These are phyloP conservation scores for Colletotrichum siamense DNA, from an alignment of 2,329 filamentous ascomycete genomes.

Conservation along the genomic window DNA sequence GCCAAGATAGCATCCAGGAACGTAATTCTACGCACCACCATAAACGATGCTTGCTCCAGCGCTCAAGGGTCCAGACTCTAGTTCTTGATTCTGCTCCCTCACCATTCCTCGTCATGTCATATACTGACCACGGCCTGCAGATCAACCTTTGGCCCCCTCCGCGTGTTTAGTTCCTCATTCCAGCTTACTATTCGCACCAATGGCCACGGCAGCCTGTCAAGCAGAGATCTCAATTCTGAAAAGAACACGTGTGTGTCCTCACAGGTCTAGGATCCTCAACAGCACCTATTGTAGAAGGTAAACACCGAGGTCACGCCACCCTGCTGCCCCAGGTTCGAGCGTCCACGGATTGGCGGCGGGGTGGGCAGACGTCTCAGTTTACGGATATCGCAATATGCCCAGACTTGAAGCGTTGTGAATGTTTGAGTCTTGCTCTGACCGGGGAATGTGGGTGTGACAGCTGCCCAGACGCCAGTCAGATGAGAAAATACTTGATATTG, in stretches of 20 bases:
- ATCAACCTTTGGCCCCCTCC: too few relatives aligned
- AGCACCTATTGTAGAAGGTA: rapidly evolving
- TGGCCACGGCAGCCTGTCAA: rapidly evolving
- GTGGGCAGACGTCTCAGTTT: neutral
- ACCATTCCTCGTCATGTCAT: neutral
- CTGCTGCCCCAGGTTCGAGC: neutral
- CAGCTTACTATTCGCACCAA: too few relatives aligned
- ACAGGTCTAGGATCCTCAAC: too few relatives aligned
- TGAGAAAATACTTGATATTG: neutral
- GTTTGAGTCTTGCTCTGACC: rapidly evolving
- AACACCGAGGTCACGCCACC: neutral
- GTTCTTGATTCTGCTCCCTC: neutral
- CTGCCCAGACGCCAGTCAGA: neutral
- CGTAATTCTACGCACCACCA: too few relatives aligned
- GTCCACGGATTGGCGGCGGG: too few relatives aligned
- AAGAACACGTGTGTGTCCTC: too few relatives aligned
- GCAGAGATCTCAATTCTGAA: rapidly evolving
- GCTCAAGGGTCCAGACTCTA: neutral
- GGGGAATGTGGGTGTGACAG: rapidly evolving
- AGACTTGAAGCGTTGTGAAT: rapidly evolving
- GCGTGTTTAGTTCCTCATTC: too few relatives aligned
- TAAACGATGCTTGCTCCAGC: too few relatives aligned
- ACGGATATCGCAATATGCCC: too few relatives aligned
- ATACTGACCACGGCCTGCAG: too few relatives aligned
- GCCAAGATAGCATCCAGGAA: too few relatives aligned